Evolutionary conservation across 164 flowering plant species (phyloP), one percentile per base, ranked within the genome.

Genomic region (Berberis vulgaris): DNA sequence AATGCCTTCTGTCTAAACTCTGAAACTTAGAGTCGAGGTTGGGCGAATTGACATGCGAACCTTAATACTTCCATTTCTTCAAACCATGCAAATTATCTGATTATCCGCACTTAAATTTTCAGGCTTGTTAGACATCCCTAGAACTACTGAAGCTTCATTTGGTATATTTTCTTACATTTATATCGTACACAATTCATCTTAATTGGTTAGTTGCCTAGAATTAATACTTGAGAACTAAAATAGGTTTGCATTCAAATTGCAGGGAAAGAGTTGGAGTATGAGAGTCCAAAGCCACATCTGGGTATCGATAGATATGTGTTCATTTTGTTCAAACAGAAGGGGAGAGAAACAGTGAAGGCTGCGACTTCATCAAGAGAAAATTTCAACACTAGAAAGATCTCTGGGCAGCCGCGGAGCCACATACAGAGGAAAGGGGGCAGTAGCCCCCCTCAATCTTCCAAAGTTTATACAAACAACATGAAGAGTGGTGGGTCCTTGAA

Each of bases 51-150:
- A 26, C 0, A 26, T 26, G 26, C 26, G 26, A 26, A 26, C 26
- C 26, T 26, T 26, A 26, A 26, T 26, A 26, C 26, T 26, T 26
- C 26, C 26, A 26, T 26, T 26, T 26, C 26, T 26, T 26, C 26
- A 26, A 26, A 26, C 26, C 26, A 26, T 26, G 26, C 26, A 26
- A 26, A 26, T 26, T 26, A 26, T 26, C 26, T 26, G 26, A 26
- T 26, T 26, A 26, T 26, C 26, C 26, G 0, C 26, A 13, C 57
- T 60, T 45, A 3, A 60, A 12, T 1, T 72, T 76, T 65, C 80
- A 87, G 95, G 95, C 79, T 88, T 70, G 89, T 88, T 7, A 5
- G 87, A 88, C 64, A 88, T 86, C 67, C 95, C 95, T 42, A 91
- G 91, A 5, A 86, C 91, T 4, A 88, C 95, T 50, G 86, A 84